phyloP scores from a whole-genome alignment of 148 eudicot genomes.

The Vaccinium corymbosum region DNA sequence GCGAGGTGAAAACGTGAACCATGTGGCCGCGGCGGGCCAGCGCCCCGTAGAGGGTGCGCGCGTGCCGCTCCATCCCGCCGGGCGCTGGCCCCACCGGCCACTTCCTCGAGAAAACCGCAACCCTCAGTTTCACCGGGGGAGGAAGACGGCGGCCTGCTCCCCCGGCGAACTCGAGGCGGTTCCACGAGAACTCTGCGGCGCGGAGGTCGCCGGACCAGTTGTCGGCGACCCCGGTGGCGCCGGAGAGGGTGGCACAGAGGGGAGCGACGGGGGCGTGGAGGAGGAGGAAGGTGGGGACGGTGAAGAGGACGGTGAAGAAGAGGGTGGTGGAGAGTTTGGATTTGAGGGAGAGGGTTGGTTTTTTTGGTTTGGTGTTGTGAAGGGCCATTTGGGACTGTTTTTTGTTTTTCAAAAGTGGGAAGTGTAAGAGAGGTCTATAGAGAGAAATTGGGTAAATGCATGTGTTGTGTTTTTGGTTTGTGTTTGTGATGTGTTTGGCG shows the following conservation, averaged over 20 bases:
- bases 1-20: constrained; percentile 77
- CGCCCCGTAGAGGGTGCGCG: constrained; percentile 62
- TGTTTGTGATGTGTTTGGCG: constrained; percentile 30
- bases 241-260: constrained; percentile 23
- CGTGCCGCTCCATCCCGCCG: constrained; percentile 94
- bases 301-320: constrained; percentile 55
- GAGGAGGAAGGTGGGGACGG: constrained; percentile 59
- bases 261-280: constrained; percentile 47
- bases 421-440: constrained; percentile 5
- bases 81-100: constrained; percentile 69
- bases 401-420: constrained; percentile 4
- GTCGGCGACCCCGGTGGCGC: constrained; percentile 3
- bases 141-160: constrained; percentile 6
- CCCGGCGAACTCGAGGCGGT: constrained; percentile 34
- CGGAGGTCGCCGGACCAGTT: constrained; percentile 66
- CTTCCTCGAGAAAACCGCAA: constrained; percentile 73
- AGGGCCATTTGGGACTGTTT: constrained; percentile 32
- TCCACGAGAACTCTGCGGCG: constrained; percentile 65
- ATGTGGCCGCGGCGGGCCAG: constrained; percentile 59
- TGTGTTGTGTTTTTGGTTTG: constrained; percentile 7
- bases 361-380: constrained; percentile 39
- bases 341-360: constrained; percentile 30
- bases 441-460: constrained; percentile 7
- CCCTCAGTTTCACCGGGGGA: constrained; percentile 30
- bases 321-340: constrained; percentile 58